Evolutionary conservation across 106 monocot genomes (phyloP), one percentile per base, ranked within the genome.

Genomic region (Cymbidium sinense): DNA sequence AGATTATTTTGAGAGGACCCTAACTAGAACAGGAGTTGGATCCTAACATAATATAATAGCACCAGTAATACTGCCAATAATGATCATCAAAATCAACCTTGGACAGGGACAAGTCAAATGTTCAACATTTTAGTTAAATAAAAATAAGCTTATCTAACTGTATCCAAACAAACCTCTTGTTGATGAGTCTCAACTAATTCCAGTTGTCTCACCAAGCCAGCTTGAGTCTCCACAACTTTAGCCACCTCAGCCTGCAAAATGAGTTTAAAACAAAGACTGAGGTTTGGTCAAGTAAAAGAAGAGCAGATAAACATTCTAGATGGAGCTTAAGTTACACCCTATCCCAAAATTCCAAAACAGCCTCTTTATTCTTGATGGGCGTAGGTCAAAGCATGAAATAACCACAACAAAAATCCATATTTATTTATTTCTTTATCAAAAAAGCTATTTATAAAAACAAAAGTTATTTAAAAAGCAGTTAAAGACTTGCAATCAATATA

Each of bases 171-270:
- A 72, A 96, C 96, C 96, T 96, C 96, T 79, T 85, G 80, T 64
- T 96, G 96, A 89, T 96, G 96, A 74, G 96, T 94, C 86, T 96
- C 93, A 82, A 96, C 89, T 76, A 96, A 84, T 75, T 96, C 96
- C 34, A 96, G 78, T 28, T 88, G 89, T 18, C 87, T 75, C 81
- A 91, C 96, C 81, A 96, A 82, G 79, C 54, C 82, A 76, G 88
- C 86, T 84, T 96, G 91, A 72, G 88, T 89, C 73, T 96, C 96
- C 34, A 93, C 96, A 83, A 96, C 91, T 84, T 94, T 96, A 50
- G 93, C 96, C 77, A 93, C 93, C 80, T 96, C 96, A 81, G 96
- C 89, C 96, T 96, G 76, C 73, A 87, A 39, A 37, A 36, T 3
- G 37, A 71, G 71, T 23, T 15, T 37, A 71, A 71, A 37, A 71